A percentile compares a stretch with the other conserved stretches of the same genome.
phyloP scores from a whole-genome alignment of 2,329 filamentous ascomycete species.

The Aspergillus jensenii region DNA sequence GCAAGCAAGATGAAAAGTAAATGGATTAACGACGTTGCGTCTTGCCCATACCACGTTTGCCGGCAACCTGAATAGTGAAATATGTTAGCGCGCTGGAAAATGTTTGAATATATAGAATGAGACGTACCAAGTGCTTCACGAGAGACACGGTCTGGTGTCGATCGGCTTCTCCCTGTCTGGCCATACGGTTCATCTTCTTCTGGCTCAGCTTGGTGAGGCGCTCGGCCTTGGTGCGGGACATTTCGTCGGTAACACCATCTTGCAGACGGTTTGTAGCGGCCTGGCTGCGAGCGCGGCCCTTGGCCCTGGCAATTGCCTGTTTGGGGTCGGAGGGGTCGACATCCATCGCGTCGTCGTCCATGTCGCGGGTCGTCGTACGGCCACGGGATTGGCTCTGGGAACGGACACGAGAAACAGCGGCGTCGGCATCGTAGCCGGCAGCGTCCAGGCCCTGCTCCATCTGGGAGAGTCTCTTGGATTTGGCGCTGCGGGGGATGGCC shows the following conservation, averaged over 20 bases:
- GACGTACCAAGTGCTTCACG: conserved; percentile 85
- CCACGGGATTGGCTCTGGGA: conserved; percentile 62
- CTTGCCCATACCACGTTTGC: conserved; percentile 94
- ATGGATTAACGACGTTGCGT: conserved; percentile 52
- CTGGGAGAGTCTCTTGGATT: conserved; percentile 78
- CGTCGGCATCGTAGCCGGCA: conserved; percentile 79
- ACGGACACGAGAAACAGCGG: conserved; percentile 71
- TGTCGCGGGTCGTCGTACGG: conserved; percentile 66
- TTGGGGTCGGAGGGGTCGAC: conserved; percentile 40
- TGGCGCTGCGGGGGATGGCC: conserved; percentile 79
- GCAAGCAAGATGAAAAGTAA: background rate
- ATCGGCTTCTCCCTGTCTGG: conserved; percentile 94
- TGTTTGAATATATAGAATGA: background rate
- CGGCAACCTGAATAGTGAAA: conserved; percentile 61
- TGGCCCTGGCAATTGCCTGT: conserved; percentile 62
- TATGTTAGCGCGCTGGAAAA: background rate
- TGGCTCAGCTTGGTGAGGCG: conserved; percentile 84
- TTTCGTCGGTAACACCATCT: conserved; percentile 63
- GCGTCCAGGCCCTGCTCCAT: conserved; percentile 83
- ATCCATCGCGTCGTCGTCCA: conserved; percentile 70
- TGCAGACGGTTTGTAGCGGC: conserved; percentile 48
- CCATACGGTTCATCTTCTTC: conserved; percentile 99
- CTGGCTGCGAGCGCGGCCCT: conserved; percentile 65
- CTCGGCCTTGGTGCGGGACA: conserved; percentile 74
- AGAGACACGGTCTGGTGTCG: conserved; percentile 79